Conservation (phyloP, 768 basidiomycete species). For the Boletus subcaerulescens region DNA sequence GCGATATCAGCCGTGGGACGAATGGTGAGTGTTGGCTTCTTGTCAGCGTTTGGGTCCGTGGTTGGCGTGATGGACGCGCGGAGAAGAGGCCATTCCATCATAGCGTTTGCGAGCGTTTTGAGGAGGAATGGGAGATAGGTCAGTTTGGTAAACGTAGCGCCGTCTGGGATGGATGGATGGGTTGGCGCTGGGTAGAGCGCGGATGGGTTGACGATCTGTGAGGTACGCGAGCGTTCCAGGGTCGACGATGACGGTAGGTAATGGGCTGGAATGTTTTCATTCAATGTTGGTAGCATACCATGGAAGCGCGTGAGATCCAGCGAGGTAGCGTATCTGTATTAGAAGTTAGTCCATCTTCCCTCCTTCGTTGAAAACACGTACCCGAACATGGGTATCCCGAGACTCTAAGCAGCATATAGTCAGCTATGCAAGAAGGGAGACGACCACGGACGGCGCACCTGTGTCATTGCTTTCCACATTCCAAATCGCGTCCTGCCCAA, state of each 20-base stretch:
- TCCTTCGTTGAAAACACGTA: constrained; percentile 28
- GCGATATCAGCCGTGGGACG: constrained; percentile 74
- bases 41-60: constrained; percentile 6
- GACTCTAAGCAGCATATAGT: constrained; percentile 48
- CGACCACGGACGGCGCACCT: constrained; percentile 42
- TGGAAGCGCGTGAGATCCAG: constrained; percentile 74
- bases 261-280: constrained; percentile 63
- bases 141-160: constrained; percentile 58
- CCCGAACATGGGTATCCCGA: constrained; percentile 86
- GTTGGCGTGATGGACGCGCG: constrained; percentile 64
- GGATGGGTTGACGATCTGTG: constrained; percentile 36
- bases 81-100: constrained; percentile 85
- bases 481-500: constrained; percentile 73
- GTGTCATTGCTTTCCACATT: constrained; percentile 91
- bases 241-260: constrained; percentile 43
- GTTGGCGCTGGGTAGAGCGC: constrained; percentile 39
- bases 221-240: constrained; percentile 21
- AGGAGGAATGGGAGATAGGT: constrained; percentile 83
- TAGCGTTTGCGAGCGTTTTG: constrained; percentile 76
- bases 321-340: constrained; percentile 62
- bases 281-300: constrained; percentile 59
- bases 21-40: constrained; percentile 67
- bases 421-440: neutral
- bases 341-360: neutral
- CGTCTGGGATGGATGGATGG: constrained; percentile 44